Evolutionary conservation across 345 rosid species (phyloP), one percentile per base, ranked within the genome.

Genomic region (Psidium guajava): DNA sequence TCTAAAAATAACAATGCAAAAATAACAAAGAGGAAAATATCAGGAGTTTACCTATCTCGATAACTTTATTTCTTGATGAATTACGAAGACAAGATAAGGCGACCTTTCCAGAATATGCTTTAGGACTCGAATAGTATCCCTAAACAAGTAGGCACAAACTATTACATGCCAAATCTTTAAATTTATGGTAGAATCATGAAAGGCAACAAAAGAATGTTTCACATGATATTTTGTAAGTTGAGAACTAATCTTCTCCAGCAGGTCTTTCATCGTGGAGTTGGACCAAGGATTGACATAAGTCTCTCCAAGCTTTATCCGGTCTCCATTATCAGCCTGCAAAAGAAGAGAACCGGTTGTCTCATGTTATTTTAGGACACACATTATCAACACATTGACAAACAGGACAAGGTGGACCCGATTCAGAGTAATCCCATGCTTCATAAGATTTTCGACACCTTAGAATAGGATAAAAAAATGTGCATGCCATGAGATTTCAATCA

Each of bases 51-150:
- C 99, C 99, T 87, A 96, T 92, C 81, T 95, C 98, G 84, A 96
- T 86, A 61, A 92, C 86, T 91, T 95, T 95, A 85, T 95, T 97
- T 91, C 95, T 93, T 53, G 97, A 93, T 52, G 90, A 88, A 58
- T 93, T 93, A 81, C 90, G 91, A 84, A 93, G 85, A 86, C 95
- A 87, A 85, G 94, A 89, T 81, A 94, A 86, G 83, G 90, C 88
- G 83, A 93, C 92, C 87, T 95, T 94, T 83, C 95, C 95, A 3
- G 98, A 85, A 89, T 93, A 94, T 75, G 87, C 91, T 90, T 94
- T 97, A 55, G 89, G 89, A 87, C 91, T 91, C 69, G 82, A 85
- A 89, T 91, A 88, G 91, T 92, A 97, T 52, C 99, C 99, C 99
- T 95, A 88, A 87, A 90, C 88, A 86, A 90, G 77, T 8, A 69